Conservation (phyloP, 1,139 yeast species). For the Pneumocystis wakefieldiae region DNA sequence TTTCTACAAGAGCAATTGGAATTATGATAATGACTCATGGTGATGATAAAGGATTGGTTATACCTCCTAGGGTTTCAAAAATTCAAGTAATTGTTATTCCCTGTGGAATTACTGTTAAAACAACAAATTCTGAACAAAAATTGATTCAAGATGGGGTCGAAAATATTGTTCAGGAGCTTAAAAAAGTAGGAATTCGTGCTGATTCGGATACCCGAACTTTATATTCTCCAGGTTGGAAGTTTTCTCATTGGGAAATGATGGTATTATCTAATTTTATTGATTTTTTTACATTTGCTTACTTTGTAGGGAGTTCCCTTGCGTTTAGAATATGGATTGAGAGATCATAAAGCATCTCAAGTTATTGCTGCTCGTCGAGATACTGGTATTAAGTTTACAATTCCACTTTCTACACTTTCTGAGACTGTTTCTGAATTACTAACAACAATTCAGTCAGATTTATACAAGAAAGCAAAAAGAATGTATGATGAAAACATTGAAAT, state of each 20-base stretch:
- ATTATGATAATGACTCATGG: constrained; percentile 99
- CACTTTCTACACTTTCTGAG: constrained; percentile 49
- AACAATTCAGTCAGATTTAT: constrained; percentile 62
- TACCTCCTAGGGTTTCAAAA: constrained; percentile 95
- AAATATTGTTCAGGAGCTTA: constrained; percentile 45
- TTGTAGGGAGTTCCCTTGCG: constrained; percentile 81
- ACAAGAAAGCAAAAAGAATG: constrained; percentile 59
- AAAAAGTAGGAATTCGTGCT: constrained; percentile 47
- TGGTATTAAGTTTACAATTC: constrained; percentile 54
- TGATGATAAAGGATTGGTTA: constrained; percentile 92
- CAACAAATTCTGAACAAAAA: constrained; percentile 58
- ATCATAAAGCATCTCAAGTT: constrained; percentile 62
- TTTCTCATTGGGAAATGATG: constrained; percentile 80
- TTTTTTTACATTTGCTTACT: neutral
- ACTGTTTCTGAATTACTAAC: constrained; percentile 64
- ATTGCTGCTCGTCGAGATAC: constrained; percentile 88
- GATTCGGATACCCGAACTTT: constrained; percentile 79
- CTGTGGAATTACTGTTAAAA: constrained; percentile 83
- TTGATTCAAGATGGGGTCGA: constrained; percentile 56
- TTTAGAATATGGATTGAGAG: constrained; percentile 92
- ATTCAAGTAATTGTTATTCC: constrained; percentile 85
- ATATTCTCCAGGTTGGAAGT: constrained; percentile 98
- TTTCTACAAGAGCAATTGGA: constrained; percentile 96
- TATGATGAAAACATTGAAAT: constrained; percentile 70
- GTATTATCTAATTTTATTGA: neutral